phyloP scores from a whole-genome alignment of 2,329 filamentous ascomycete species.

The Talaromyces sp. region DNA sequence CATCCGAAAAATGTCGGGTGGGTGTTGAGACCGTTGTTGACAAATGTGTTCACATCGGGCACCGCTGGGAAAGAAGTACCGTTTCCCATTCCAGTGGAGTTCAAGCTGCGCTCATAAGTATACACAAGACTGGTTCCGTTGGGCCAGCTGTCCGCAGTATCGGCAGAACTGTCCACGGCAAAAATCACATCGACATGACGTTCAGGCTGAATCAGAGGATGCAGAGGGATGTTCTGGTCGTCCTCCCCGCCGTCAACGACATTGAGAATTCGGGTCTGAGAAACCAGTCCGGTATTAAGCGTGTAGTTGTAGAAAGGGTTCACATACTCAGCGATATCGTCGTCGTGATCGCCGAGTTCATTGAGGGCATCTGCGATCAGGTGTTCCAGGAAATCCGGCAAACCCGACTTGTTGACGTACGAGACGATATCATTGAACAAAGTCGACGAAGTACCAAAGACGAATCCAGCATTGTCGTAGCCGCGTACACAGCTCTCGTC shows the following conservation, averaged over 20 bases:
- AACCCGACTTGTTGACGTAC: conserved; percentile 52
- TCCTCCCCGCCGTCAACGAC: conserved; percentile 77
- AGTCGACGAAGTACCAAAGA: conserved; percentile 81
- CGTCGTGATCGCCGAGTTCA: conserved; percentile 52
- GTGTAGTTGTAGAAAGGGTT: conserved; percentile 71
- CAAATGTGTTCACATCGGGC: conserved; percentile 69
- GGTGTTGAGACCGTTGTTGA: conserved; percentile 70
- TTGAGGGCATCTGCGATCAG: conserved; percentile 51
- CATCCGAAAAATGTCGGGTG: conserved; percentile 78
- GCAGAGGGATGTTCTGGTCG: conserved; percentile 70
- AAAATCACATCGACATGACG: conserved; percentile 75
- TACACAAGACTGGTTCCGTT: conserved; percentile 71
- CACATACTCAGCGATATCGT: conserved; percentile 72
- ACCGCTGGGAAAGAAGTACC: conserved; percentile 66
- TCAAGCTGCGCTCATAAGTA: conserved; percentile 63
- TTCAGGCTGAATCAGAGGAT: conserved; percentile 69
- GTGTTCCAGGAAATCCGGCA: conserved; percentile 48
- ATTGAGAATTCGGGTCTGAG: conserved; percentile 52
- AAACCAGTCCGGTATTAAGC: conserved; percentile 54
- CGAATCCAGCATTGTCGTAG: conserved; percentile 74
- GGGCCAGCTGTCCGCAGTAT: conserved; percentile 65
- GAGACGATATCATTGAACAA: conserved; percentile 78
- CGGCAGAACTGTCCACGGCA: conserved; percentile 71
- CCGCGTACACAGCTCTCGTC: conserved; percentile 64
- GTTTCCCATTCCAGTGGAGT: conserved; percentile 54